Evolutionary conservation across 2,329 filamentous ascomycete genomes (phyloP).

Genomic region (Penicillium sp.): DNA sequence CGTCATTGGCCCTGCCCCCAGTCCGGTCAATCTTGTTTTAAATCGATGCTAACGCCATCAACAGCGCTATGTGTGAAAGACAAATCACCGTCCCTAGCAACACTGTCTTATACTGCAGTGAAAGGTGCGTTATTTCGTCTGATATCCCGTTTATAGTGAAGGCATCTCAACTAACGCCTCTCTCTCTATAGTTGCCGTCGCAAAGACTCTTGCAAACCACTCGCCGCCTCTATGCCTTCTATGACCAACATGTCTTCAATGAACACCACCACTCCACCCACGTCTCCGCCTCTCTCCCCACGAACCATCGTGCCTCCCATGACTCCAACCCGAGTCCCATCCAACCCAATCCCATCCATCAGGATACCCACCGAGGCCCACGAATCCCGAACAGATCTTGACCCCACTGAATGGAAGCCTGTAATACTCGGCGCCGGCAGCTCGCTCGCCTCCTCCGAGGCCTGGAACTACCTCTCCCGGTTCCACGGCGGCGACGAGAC

Average conservation of each 20-base stretch:
- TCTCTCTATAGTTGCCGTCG: conserved; percentile 39
- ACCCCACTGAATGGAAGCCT: conserved; percentile 50
- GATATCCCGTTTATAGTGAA: neutral
- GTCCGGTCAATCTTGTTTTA: conserved; percentile 15
- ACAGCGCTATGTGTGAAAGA: conserved; percentile 60
- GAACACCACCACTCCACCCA: conserved; percentile 26
- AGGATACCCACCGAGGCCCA: conserved; percentile 41
- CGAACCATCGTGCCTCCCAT: conserved; percentile 37
- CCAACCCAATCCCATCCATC: conserved; percentile 22
- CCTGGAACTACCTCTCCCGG: conserved; percentile 43
- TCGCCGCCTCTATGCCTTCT: conserved; percentile 38
- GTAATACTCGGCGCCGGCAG: conserved; percentile 30
- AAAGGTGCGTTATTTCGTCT: conserved; percentile 47
- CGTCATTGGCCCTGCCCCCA: conserved; percentile 8
- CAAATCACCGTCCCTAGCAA: conserved; percentile 60
- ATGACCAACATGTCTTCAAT: conserved; percentile 28
- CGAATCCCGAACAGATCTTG: conserved; percentile 43
- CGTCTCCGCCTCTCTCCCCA: conserved; percentile 35
- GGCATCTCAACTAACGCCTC: neutral
- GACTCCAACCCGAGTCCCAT: conserved; percentile 31
- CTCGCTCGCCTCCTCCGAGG: conserved; percentile 36
- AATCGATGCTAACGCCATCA: conserved; percentile 28
- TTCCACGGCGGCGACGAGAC: conserved; percentile 36
- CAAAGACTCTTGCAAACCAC: conserved; percentile 45
- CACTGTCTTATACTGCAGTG: conserved; percentile 60